Percentiles rank a stretch among this genome's conserved stretches.
Conservation (phyloP, 305 asterid species). For the Salvia sclarea region DNA sequence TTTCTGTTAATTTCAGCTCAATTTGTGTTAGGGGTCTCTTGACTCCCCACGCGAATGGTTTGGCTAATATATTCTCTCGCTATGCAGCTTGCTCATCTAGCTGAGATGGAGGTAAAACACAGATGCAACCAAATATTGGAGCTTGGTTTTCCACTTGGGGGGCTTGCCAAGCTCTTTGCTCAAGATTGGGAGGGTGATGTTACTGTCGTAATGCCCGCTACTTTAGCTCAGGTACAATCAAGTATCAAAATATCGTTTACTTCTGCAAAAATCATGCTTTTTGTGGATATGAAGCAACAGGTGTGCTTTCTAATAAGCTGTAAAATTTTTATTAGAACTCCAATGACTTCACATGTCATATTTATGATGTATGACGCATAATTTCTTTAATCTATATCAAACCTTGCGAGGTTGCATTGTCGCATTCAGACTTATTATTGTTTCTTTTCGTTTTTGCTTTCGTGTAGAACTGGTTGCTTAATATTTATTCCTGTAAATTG, state of each 20-base stretch:
- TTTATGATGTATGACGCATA: neutral
- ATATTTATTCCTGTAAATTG: neutral
- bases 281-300: too few relatives aligned
- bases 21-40: neutral
- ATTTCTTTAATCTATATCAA: neutral
- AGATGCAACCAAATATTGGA: conserved; percentile 83
- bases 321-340: neutral
- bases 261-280: neutral
- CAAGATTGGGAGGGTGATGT: conserved; percentile 99
- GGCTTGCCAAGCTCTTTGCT: conserved; percentile 84
- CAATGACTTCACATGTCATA: neutral
- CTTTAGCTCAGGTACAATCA: conserved; percentile 76
- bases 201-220: conserved; percentile 97
- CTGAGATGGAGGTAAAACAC: conserved; percentile 98
- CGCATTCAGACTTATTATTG: too few relatives aligned
- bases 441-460: neutral
- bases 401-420: neutral
- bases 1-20: neutral
- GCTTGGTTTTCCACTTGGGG: conserved; percentile 89
- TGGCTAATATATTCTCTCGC: conserved; percentile 17
- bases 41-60: neutral
- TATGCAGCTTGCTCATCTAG: conserved; percentile 70
- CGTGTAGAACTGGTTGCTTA: neutral
- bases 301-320: neutral
- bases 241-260: neutral